These are phyloP conservation scores for Coniophora puteana DNA, from an alignment of 1,284 basidiomycete species.

Conservation along the genomic window DNA sequence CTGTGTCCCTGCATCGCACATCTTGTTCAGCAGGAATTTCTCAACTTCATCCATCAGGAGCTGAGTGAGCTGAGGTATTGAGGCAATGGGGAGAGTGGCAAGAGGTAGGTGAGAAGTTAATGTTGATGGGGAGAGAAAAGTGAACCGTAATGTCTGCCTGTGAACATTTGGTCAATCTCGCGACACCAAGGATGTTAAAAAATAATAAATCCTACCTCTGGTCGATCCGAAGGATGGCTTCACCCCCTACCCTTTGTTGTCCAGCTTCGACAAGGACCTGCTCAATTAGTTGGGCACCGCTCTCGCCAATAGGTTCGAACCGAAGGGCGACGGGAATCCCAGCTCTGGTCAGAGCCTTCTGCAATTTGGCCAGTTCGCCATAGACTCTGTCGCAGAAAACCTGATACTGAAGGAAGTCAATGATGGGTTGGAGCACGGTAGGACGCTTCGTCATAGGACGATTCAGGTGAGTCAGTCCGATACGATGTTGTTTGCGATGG, in stretches of 20 bases:
- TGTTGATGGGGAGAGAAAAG: conserved; percentile 67
- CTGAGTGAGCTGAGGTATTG: conserved; percentile 70
- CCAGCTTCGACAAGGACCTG: too few species aligned
- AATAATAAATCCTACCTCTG: conserved; percentile 41
- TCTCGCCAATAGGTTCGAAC: conserved; percentile 64
- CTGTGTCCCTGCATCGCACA: conserved; percentile 62
- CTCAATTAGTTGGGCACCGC: conserved; percentile 52
- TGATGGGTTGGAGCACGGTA: conserved; percentile 59
- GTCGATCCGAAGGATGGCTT: conserved; percentile 65
- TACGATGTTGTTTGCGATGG: conserved; percentile 47
- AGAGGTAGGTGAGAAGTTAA: conserved; percentile 71
- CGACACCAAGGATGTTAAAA: neutral
- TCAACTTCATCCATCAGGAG: conserved; percentile 73
- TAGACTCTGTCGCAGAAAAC: conserved; percentile 64
- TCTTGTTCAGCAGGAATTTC: conserved; percentile 56
- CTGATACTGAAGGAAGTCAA: conserved; percentile 73
- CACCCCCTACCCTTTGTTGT: conserved; percentile 55
- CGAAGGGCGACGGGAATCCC: conserved; percentile 57
- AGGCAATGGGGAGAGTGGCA: conserved; percentile 66
- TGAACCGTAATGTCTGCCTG: conserved; percentile 71
- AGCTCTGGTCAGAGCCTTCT: conserved; percentile 42
- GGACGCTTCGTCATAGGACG: conserved; percentile 11
- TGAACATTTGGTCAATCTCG: neutral
- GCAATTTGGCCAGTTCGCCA: conserved; percentile 50
- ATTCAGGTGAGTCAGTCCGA: conserved; percentile 24